Evolutionary conservation across 78 protist genomes (phyloP), one percentile per base, ranked within the genome.

Genomic region (Mastigamoeba balamuthi): DNA sequence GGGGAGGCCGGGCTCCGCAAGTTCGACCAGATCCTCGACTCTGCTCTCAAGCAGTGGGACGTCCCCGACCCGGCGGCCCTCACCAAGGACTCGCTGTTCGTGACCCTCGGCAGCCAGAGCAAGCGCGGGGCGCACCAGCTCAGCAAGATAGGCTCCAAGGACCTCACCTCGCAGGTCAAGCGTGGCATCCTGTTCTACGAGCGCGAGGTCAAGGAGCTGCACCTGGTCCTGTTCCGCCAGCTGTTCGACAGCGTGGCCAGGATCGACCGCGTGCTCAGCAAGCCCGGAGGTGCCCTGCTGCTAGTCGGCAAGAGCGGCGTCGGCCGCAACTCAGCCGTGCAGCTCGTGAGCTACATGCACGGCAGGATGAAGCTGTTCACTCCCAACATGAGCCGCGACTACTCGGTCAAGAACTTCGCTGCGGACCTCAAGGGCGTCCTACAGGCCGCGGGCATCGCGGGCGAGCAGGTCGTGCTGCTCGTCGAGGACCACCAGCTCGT

Each of bases 401-500:
- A 88, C 75, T 37, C 27, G 4, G 0, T 71, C 38, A 77, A 77
- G 77, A 63, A 25, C 17, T 92, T 92, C 80, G 0, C 6, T 4
- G 27, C 63, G 7, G 92, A 88, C 17, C 64, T 92, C 36, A 85
- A 87, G 82, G 25, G 0, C 2, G 74, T 72, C 10, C 29, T 92
- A 69, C 64, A 29, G 35, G 2, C 0, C 17, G 86, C 89, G 7
- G 91, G 92, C 28, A 88, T 88, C 35, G 53, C 78, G 40, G 90
- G 87, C 37, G 42, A 38, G 41, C 70, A n/a, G 36, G 1, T 4
- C 3, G 66, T 77, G n/a, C 70, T 93, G 37, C 33, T 76, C 17
- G 33, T 93, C 41, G 95, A 91, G 66, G 97, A 93, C 80, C 66
- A 77, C 67, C 87, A 90, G 69, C 37, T 91, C 25, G n/a, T 53